These are phyloP conservation scores for Casuarina glauca DNA, from an alignment of 306 rosid species.

Conservation along the genomic window DNA sequence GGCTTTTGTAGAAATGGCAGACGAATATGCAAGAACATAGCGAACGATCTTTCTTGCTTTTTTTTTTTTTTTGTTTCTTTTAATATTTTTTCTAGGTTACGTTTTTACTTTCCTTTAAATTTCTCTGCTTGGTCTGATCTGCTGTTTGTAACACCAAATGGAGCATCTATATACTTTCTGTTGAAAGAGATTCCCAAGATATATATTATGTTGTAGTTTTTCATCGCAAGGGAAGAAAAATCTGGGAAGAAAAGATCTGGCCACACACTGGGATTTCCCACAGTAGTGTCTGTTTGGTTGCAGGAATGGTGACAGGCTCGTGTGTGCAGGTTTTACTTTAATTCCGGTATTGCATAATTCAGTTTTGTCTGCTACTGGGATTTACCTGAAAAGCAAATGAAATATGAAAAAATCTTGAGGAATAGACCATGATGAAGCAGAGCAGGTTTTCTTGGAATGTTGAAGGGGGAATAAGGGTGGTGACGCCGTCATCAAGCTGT, in stretches of 20 bases:
- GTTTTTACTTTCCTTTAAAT: neutral
- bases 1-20: conserved; percentile 27
- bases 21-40: conserved; percentile 34
- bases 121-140: conserved; percentile 18
- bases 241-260: conserved; percentile 18
- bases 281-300: conserved; percentile 47
- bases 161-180: conserved; percentile 3
- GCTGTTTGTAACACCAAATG: conserved; percentile 1
- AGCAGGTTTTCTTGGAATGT: neutral
- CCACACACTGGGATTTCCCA: conserved; percentile 48
- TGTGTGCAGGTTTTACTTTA: conserved; percentile 34
- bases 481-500: conserved; percentile 47
- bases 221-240: conserved; percentile 30
- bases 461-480: conserved; percentile 4
- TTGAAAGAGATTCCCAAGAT: neutral
- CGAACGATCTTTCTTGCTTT: conserved; percentile 4
- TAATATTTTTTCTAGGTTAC: conserved; percentile 20
- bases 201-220: neutral
- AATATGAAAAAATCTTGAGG: no score
- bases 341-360: conserved; percentile 37
- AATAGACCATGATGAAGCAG: neutral
- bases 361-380: conserved; percentile 50
- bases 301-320: conserved; percentile 45
- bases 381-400: conserved; percentile 34
- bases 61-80: neutral